phyloP scores from a whole-genome alignment of 345 rosid genomes.

The Gossypium arboreum region DNA sequence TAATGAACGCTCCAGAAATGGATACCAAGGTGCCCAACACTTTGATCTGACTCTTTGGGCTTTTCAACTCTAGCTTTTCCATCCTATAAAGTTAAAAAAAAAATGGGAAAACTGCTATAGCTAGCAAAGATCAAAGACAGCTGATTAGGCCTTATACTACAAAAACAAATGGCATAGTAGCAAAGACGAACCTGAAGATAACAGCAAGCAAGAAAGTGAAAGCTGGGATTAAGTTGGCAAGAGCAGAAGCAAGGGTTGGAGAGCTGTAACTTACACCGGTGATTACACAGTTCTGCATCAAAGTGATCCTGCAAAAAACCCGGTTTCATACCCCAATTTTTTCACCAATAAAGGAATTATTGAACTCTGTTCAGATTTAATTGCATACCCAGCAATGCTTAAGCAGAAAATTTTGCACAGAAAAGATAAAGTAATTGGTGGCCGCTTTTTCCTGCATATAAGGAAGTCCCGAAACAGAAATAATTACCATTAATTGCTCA shows the following conservation, averaged over 20 bases:
- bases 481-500: neutral
- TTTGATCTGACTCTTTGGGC: slow-evolving; percentile 42
- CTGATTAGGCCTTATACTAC: neutral
- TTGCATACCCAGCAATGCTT: slow-evolving; percentile 40
- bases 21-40: slow-evolving; percentile 37
- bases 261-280: slow-evolving; percentile 52
- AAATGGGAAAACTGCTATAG: neutral
- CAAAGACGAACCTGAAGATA: slow-evolving; percentile 42
- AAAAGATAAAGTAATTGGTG: slow-evolving; percentile 33
- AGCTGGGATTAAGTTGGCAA: slow-evolving; percentile 44
- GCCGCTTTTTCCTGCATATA: slow-evolving; percentile 30
- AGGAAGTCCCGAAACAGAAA: neutral
- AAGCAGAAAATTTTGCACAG: slow-evolving; percentile 47
- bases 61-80: slow-evolving; percentile 32
- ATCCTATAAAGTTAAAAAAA: slow-evolving; percentile 28
- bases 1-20: slow-evolving; percentile 42
- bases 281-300: slow-evolving; percentile 45
- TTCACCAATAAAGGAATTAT: neutral
- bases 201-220: slow-evolving; percentile 59
- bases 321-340: slow-evolving; percentile 2
- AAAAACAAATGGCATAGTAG: neutral
- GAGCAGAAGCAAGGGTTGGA: slow-evolving; percentile 54
- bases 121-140: neutral
- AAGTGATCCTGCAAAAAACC: slow-evolving; percentile 34
- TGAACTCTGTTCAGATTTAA: neutral